phyloP scores from a whole-genome alignment of 305 asterid species.

The Fraxinus nigra region DNA sequence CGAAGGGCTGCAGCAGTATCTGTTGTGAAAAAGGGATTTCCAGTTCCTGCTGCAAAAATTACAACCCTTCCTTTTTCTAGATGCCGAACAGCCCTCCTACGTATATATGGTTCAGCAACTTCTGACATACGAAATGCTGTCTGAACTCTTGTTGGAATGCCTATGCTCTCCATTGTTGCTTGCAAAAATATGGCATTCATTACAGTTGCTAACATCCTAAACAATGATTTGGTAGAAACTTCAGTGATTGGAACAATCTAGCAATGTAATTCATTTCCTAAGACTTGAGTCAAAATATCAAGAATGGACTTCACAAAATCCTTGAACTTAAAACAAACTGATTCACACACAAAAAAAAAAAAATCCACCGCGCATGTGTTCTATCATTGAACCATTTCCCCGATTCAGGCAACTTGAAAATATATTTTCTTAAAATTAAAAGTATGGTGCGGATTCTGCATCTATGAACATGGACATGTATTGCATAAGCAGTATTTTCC shows the following conservation, averaged over 20 bases:
- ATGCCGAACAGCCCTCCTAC: constrained; percentile 93
- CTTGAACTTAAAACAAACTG: not conserved
- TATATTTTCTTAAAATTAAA: not conserved
- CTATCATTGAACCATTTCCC: not conserved
- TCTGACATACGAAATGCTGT: constrained; percentile 98
- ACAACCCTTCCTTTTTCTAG: constrained; percentile 97
- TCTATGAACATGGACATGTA: not conserved
- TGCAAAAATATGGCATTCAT: constrained; percentile 97
- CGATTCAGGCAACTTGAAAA: not conserved
- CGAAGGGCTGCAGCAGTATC: constrained; percentile 99
- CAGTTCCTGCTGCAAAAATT: constrained; percentile 96
- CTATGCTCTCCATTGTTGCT: constrained; percentile 96
- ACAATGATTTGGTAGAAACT: constrained; percentile 12
- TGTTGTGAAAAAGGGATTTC: constrained; percentile 98
- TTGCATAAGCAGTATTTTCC: not conserved
- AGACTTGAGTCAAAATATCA: not conserved
- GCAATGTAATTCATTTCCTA: not conserved
- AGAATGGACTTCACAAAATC: not conserved
- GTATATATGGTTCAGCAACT: constrained; percentile 94
- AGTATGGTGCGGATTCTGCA: not conserved
- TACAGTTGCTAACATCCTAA: constrained; percentile 97
- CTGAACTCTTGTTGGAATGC: constrained; percentile 97
- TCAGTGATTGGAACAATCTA: not conserved
- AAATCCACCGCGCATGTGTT: not conserved
- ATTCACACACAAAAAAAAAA: not conserved